Base-by-base conservation (phyloP, 2,329 filamentous ascomycete species). In the Colletotrichum sojae region DNA sequence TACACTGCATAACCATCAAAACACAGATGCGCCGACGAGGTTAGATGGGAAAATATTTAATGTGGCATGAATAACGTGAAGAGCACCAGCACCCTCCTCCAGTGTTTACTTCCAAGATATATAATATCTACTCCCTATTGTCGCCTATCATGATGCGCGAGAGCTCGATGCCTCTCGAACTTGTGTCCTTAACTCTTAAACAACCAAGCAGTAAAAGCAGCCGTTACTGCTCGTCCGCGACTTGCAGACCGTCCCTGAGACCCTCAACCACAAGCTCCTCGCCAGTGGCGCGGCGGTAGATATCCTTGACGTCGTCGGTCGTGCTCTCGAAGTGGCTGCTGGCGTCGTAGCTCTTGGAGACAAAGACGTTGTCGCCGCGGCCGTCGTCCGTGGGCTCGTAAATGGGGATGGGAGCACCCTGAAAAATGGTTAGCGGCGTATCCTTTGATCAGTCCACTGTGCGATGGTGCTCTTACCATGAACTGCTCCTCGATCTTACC, bases 261-360 rank as follows among this genome's bases (percentile, higher is more conserved):
- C 94, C 94, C 83, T 97, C 93, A 61, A 98, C 94, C 77, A 94
- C 91, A 74, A 98, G 86, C 80, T 96, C 93, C 80, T 97, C 90
- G 63, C 94, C 94, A 71, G 92, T 90, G 74, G 91, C 92, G 76
- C 96, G 91, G 75, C 85, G 87, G 86, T 97, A 99, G 76, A 99
- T 94, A 80, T 98, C 94, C 84, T 91, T 92, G 78, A 99, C 95
- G 81, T 99, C 95, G 80, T 98, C 96, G 84, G 87, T 89, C 54
- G 85, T 88, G 43, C 94, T 98, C 89, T 99, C 96, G 78, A 99
- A 99, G 87, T 99, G 96, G 81, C 93, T 97, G 73, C 93, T 97
- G 61, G 97, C 94, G 78, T 99, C 97, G 83, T 99, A 99, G 85
- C 94, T 97, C 90, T 97, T 98, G 77, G 94, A 97, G 80, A 99